Evolutionary conservation across 495 filamentous ascomycete species (phyloP), one percentile per base, ranked within the genome.

Genomic region (Aspergillus asperescens): DNA sequence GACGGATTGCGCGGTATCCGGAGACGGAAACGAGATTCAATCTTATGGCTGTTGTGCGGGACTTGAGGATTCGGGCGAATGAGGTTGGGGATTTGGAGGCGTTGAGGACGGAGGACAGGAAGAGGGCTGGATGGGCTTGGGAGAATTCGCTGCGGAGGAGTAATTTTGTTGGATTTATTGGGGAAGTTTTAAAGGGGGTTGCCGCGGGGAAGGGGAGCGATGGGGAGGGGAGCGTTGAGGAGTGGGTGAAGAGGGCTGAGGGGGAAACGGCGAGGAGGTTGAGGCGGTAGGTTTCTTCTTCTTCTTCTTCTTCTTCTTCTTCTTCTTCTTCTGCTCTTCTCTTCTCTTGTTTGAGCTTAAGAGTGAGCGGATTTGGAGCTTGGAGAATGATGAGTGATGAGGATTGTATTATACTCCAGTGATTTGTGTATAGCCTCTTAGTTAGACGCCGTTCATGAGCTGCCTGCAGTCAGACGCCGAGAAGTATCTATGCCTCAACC

Each of bases 81-180:
- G 89, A 93, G 74, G 77, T 90, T 48, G 93, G 92, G 15, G 93
- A 99, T 69, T 55, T 60, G 45, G 92, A 95, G 68, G 69, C 79
- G 64, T 66, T 97, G 60, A 77, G 81, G 60, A 74, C 84, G 50
- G 90, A 97, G 80, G 84, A 91, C 77, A 71, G 78, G 66, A 95
- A 95, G 82, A 72, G 93, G 48, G 77, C 73, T 46, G 87, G 80
- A 25, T 99, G 93, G 94, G 79, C 80, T 61, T 97, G 91, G 83
- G 93, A 99, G 81, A 97, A 99, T 71, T 88, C 90, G 23, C 73
- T 99, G 64, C 70, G 93, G 52, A 70, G 88, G 61, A 92, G 93
- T 69, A 99, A 99, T 64, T 97, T 99, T 71, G 85, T 99, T 15
- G 94, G 90, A 0, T 96, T 99, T 65, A 85, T 90, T 47, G 89